Percentiles rank a stretch among this genome's conserved stretches.
These are phyloP conservation scores for Penicillium glabrum DNA, from an alignment of 2,329 filamentous ascomycete species.

Conservation along the genomic window DNA sequence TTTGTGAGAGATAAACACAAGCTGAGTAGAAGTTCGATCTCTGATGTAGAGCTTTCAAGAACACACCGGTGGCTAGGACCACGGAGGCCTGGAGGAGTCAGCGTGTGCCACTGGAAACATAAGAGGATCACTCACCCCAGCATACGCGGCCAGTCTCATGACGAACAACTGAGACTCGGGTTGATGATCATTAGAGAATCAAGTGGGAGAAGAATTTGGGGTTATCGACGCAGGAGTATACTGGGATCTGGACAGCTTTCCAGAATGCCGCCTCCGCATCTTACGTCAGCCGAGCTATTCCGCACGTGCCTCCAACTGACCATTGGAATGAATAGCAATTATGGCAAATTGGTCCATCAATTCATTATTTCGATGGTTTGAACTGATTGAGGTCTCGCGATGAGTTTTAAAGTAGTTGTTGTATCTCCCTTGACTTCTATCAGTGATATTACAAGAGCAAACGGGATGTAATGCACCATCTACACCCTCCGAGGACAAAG, in stretches of 20 bases:
- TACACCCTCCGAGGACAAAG: too few species aligned
- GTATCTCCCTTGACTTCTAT: too few species aligned
- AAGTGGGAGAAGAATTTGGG: neutral
- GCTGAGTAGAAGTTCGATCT: conserved; percentile 98
- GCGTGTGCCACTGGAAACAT: conserved; percentile 1
- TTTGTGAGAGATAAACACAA: conserved; percentile 94
- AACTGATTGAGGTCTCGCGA: too few species aligned
- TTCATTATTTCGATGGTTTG: neutral
- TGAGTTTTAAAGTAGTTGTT: too few species aligned
- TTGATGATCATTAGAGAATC: conserved; percentile 28
- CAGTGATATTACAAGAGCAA: too few species aligned
- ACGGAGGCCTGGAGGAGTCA: conserved; percentile 64
- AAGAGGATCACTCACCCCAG: conserved; percentile 45
- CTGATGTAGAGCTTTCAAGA: conserved; percentile 89
- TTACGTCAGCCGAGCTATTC: conserved; percentile 25
- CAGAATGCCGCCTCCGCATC: conserved; percentile 26
- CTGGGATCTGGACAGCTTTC: conserved; percentile 28
- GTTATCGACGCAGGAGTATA: conserved; percentile 18
- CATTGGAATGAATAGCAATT: neutral
- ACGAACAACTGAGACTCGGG: conserved; percentile 23
- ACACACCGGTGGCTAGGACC: conserved; percentile 77
- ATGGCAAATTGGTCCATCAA: neutral
- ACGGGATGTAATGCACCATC: too few species aligned
- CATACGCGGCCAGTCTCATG: conserved; percentile 54
- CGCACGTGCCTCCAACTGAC: neutral